phyloP scores from a whole-genome alignment of 257 asterid species.

The Solanum neorickii region DNA sequence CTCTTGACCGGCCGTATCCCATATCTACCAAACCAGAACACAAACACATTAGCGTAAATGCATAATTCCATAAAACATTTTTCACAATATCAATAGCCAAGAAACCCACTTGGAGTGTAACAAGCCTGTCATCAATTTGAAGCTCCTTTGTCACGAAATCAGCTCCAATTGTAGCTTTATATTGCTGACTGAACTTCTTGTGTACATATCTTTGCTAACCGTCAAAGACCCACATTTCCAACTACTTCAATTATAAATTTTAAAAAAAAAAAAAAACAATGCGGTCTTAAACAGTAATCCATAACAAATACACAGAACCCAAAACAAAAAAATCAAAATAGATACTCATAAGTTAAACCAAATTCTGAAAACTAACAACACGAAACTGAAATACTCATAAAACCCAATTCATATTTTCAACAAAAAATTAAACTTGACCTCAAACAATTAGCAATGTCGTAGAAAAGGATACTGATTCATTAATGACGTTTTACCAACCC shows the following conservation, averaged over 20 bases:
- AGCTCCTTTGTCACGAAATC: constrained; percentile 97
- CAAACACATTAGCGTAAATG: background rate
- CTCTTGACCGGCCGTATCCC: constrained; percentile 99
- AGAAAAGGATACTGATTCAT: constrained; percentile 90
- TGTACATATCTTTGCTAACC: constrained; percentile 57
- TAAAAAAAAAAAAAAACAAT: background rate
- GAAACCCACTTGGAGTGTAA: constrained; percentile 81
- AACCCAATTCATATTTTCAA: background rate
- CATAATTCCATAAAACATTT: background rate
- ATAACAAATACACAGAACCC: background rate
- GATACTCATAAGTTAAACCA: background rate
- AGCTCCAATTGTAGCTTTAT: constrained; percentile 97
- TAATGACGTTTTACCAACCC: constrained; percentile 98
- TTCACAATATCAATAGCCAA: background rate
- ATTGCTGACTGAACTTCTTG: constrained; percentile 94
- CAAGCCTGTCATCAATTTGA: constrained; percentile 83
- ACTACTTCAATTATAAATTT: background rate
- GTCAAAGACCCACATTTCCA: constrained; percentile 26
- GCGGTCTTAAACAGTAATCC: background rate
- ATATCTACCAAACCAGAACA: constrained; percentile 41
- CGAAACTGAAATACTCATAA: background rate
- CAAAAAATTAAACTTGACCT: background rate
- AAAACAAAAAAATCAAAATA: background rate
- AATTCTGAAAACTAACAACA: background rate
- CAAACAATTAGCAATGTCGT: background rate